Percentiles rank a stretch among this genome's conserved stretches.
Evolutionary conservation across 2,329 filamentous ascomycete species (phyloP).

Genomic region (Fusarium sp.): DNA sequence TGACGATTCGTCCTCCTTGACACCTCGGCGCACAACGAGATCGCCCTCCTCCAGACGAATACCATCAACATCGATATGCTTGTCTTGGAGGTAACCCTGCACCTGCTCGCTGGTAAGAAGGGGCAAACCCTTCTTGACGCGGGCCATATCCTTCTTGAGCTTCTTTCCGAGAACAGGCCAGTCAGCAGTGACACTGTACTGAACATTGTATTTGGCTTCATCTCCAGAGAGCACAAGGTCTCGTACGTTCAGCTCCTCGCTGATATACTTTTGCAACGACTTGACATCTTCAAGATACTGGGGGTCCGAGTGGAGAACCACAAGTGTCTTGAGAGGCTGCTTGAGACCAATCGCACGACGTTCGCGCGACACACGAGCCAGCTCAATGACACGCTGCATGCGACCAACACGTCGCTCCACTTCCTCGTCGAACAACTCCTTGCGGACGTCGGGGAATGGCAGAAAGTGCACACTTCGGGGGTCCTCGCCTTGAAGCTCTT

Average conservation of each 20-base stretch:
- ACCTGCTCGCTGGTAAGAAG: constrained; percentile 83
- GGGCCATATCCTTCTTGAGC: constrained; percentile 92
- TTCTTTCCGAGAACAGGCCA: constrained; percentile 97
- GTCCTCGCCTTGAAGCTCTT: constrained; percentile 76
- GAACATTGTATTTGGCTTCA: constrained; percentile 90
- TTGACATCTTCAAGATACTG: constrained; percentile 89
- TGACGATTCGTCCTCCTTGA: constrained; percentile 78
- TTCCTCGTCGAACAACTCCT: constrained; percentile 87
- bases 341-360: constrained; percentile 87
- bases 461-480: constrained; percentile 92
- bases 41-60: constrained; percentile 87
- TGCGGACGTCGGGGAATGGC: constrained; percentile 86
- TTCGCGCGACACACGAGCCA: constrained; percentile 88
- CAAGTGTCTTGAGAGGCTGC: constrained; percentile 87
- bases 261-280: constrained; percentile 88
- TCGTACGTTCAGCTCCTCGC: constrained; percentile 90
- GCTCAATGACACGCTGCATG: constrained; percentile 97
- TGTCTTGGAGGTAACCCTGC: constrained; percentile 78
- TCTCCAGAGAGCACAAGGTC: constrained; percentile 87
- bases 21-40: constrained; percentile 79
- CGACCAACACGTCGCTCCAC: constrained; percentile 88
- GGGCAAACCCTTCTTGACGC: constrained; percentile 91
- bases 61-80: constrained; percentile 84
- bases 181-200: constrained; percentile 90
- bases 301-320: constrained; percentile 87